phyloP scores from a whole-genome alignment of 768 basidiomycete genomes.

The Tephrocybe sp. region DNA sequence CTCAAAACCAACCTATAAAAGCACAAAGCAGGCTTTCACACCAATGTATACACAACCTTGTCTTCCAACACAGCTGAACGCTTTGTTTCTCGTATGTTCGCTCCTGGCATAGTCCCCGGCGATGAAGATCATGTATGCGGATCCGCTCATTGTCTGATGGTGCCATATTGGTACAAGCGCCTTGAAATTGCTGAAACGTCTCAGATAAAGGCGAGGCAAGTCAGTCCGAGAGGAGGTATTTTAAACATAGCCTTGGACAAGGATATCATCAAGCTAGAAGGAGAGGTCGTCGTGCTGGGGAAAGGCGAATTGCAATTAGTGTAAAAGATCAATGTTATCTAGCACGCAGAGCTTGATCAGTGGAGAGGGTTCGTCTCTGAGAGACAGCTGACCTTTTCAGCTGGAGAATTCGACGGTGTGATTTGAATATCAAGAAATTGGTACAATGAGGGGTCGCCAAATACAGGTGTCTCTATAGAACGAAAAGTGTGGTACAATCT shows the following conservation, averaged over 20 bases:
- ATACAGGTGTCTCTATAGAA: too few relatives aligned
- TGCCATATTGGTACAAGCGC: slow-evolving; percentile 45
- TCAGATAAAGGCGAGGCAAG: slow-evolving; percentile 44
- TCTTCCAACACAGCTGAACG: slow-evolving; percentile 26
- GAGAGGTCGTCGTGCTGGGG: slow-evolving; percentile 30
- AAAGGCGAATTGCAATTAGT: slow-evolving; percentile 21
- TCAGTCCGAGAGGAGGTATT: slow-evolving; percentile 42
- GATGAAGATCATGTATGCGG: slow-evolving; percentile 33
- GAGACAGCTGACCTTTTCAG: too few relatives aligned
- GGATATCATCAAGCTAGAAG: slow-evolving; percentile 30
- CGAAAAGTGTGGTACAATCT: neutral
- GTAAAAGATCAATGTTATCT: neutral
- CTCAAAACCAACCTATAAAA: slow-evolving; percentile 10
- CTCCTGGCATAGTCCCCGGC: slow-evolving; percentile 26
- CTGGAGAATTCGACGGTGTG: too few relatives aligned
- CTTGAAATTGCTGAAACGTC: slow-evolving; percentile 21
- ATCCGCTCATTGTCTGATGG: slow-evolving; percentile 40
- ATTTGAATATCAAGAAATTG: too few relatives aligned
- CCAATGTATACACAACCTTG: slow-evolving; percentile 38
- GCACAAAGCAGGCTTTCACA: slow-evolving; percentile 28
- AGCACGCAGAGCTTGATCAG: too few relatives aligned
- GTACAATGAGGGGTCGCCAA: too few relatives aligned
- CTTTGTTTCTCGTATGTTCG: slow-evolving; percentile 53
- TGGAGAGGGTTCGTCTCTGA: too few relatives aligned
- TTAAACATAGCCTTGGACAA: slow-evolving; percentile 37